Percentiles rank a stretch among this genome's conserved stretches.
Evolutionary conservation across 2,329 filamentous ascomycete genomes (phyloP).

Genomic region (Penicillium sp.): DNA sequence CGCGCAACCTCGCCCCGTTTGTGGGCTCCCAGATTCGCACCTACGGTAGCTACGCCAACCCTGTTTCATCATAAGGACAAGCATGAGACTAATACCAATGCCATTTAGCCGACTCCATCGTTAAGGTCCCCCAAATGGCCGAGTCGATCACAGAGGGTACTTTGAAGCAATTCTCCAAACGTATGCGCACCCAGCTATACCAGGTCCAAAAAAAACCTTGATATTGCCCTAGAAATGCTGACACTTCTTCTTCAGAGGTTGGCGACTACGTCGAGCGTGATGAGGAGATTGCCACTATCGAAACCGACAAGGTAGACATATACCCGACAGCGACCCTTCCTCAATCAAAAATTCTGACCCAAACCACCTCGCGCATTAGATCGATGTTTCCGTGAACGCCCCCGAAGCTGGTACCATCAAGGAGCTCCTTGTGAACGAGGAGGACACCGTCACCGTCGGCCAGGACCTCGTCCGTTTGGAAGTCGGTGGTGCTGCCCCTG

Average conservation of each 20-base stretch:
- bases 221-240: slow-evolving; percentile 14
- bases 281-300: slow-evolving; percentile 97
- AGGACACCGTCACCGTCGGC: slow-evolving; percentile 92
- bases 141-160: slow-evolving; percentile 98
- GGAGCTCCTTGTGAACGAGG: slow-evolving; percentile 87
- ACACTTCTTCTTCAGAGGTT: slow-evolving; percentile 57
- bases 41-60: slow-evolving; percentile 34
- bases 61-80: not conserved
- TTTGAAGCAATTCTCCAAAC: slow-evolving; percentile 90
- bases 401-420: slow-evolving; percentile 88
- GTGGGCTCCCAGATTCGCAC: slow-evolving; percentile 37
- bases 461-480: slow-evolving; percentile 89
- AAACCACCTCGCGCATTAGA: slow-evolving; percentile 55
- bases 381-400: slow-evolving; percentile 95
- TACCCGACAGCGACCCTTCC: not conserved
- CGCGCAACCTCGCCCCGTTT: slow-evolving; percentile 29
- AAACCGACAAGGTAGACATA: slow-evolving; percentile 85
- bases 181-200: slow-evolving; percentile 41
- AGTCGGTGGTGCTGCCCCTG: slow-evolving; percentile 66
- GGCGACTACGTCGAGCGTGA: slow-evolving; percentile 94
- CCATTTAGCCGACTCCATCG: slow-evolving; percentile 69
- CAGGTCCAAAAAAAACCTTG: not conserved
- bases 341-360: slow-evolving; percentile 11
- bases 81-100: slow-evolving; percentile 15
- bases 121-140: slow-evolving; percentile 97